Base-by-base conservation (phyloP, 208 protist genomes). In the Herpetomonas tarakana region DNA sequence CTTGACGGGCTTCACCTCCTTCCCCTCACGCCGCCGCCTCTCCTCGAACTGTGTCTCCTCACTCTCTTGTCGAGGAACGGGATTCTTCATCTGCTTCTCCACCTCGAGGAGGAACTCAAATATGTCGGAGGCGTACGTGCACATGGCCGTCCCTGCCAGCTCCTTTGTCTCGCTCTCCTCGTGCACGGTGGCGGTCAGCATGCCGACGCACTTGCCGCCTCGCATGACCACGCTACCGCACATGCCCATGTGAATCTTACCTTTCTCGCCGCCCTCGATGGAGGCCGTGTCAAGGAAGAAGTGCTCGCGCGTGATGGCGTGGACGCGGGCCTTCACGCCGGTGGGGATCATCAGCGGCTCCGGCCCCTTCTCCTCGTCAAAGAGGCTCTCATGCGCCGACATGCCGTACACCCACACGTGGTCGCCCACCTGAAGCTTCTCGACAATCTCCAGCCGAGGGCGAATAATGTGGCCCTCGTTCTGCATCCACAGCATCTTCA, bases 401-500 rank as follows among this genome's bases (percentile, higher is more conserved):
- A 92, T 93, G 60, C 89, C 89, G 66, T 96, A 96, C 0, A 96
- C 66, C 86, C 89, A 96, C 0, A 96, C 89, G 62, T 93, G 69
- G 52, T 96, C 89, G 35, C 89, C 89, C 0, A 91, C 83, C 46
- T 76, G 29, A 19, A 96, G 59, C 44, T 50, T 54, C 30, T 89
- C 73, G n/a, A 78, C 76, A 4, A 96, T 58, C 69, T 96, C 89
- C 0, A 96, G 67, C 2, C 89, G 77, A 7, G 89, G 89, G 11
- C 86, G 78, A 19, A 84, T 74, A 41, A 93, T 67, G 63, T 90
- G 82, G 26, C 89, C 89, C 53, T 96, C 86, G 69, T 96, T 96
- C 68, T 96, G 89, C 84, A 93, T 88, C 86, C 86, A 93, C 79
- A 96, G 57, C 86, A 96, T 92, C 67, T 93, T 92, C 89, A 96